Base-by-base conservation (phyloP, 257 asterid species). In the Solanum piurae region DNA sequence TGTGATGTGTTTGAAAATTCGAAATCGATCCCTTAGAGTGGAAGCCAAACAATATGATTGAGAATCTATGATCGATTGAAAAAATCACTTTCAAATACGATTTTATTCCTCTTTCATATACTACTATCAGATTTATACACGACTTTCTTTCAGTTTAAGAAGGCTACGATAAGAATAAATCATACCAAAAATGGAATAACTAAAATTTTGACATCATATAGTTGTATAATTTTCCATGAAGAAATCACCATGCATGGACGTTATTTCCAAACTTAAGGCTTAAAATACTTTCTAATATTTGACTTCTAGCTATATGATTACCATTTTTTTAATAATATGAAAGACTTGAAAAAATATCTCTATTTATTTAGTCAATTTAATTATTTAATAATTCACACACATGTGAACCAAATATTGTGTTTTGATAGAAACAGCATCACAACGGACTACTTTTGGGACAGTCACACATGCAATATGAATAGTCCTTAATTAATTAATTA, bases 401-500 rank as follows among this genome's bases (percentile, higher is more conserved):
- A 36, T 42, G 37, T 84, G 12, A 64, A 84, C 79, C 76, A 62
- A 84, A 4, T 6, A 21, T 34, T 62, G 25, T 14, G 25, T 84
- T 60, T 55, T 12, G n/a, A 69, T 23, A 12, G 60, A 84, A 84
- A 58, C 29, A 60, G 36, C 69, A 71, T 37, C 36, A 20, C 83
- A 76, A 76, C 14, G 37, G 5, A 79, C 64, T 44, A 79, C 9
- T n/a, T 37, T 68, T 13, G 73, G 58, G n/a, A 37, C 58, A 29
- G 58, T 64, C 87, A 66, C 87, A 40, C 60, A 38, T 60, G 77
- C 60, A 73, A 33, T 37, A 55, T 55, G 64, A 84, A 37, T 29
- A 37, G 79, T 62, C n/a, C 55, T 40, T 31, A 83, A 36, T 18
- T 20, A 83, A 83, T 27, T 68, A 68, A 68, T 9, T 9, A 62